Conservation (phyloP, 257 asterid species). For the Nicotiana attenuata region DNA sequence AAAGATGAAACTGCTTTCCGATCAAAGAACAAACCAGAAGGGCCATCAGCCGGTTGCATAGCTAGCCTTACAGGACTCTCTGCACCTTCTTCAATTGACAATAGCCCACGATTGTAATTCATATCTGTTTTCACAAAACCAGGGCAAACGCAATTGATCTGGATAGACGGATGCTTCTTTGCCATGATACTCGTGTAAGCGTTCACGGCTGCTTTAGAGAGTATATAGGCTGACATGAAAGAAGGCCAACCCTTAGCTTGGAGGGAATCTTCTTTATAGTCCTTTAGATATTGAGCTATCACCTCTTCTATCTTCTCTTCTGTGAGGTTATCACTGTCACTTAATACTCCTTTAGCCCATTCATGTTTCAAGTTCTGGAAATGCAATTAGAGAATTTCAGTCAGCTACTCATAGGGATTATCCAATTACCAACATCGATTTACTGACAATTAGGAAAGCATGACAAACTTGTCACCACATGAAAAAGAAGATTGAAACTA, state of each 20-base stretch:
- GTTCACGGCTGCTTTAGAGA: constrained; percentile 53
- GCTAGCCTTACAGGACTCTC: constrained; percentile 31
- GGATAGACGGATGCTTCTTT: constrained; percentile 21
- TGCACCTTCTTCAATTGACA: constrained; percentile 32
- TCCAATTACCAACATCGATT: constrained; percentile 12
- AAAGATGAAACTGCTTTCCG: constrained; percentile 13
- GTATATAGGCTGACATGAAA: constrained; percentile 33
- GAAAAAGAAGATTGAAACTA: not conserved
- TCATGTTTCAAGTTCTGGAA: constrained; percentile 33
- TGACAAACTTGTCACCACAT: not conserved
- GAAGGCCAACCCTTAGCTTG: constrained; percentile 43
- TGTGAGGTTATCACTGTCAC: constrained; percentile 26
- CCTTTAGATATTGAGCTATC: constrained; percentile 26
- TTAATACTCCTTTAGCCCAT: constrained; percentile 36
- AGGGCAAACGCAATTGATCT: constrained; percentile 39
- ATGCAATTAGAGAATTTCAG: not conserved
- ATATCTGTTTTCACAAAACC: constrained; percentile 39
- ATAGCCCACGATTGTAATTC: constrained; percentile 13
- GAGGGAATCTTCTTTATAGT: constrained; percentile 26
- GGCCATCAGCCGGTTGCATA: constrained; percentile 27
- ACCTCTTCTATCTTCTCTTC: constrained; percentile 39
- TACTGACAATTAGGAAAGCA: too few relatives aligned
- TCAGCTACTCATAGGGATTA: not conserved
- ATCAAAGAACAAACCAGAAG: constrained; percentile 32
- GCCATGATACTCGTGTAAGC: constrained; percentile 40